phyloP scores from a whole-genome alignment of 768 basidiomycete species.

The Lanmaoa rubissima region DNA sequence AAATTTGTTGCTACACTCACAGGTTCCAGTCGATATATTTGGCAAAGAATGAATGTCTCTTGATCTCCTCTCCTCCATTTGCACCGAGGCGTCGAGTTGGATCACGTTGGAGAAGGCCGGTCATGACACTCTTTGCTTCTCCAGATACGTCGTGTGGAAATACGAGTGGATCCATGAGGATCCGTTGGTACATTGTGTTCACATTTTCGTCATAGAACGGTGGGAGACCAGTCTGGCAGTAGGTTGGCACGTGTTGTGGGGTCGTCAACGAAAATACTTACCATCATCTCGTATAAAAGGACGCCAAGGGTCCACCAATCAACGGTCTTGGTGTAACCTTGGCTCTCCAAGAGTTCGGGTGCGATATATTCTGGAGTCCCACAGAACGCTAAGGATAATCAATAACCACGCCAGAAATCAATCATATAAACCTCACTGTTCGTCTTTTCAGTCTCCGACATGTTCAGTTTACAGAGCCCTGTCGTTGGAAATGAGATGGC shows the following conservation, averaged over 20 bases:
- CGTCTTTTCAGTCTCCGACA: constrained; percentile 96
- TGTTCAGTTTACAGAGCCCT: constrained; percentile 93
- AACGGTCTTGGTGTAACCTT: constrained; percentile 97
- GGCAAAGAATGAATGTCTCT: constrained; percentile 92
- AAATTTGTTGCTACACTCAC: constrained; percentile 36
- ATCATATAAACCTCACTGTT: constrained; percentile 63
- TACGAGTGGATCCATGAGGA: constrained; percentile 87
- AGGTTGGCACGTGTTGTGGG: constrained; percentile 7
- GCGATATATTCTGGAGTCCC: constrained; percentile 99
- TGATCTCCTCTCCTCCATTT: constrained; percentile 94
- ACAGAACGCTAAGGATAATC: constrained; percentile 72
- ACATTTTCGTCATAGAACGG: constrained; percentile 99
- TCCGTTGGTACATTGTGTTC: constrained; percentile 96
- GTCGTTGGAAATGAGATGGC: not conserved
- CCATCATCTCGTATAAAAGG: constrained; percentile 96
- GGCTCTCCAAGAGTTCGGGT: constrained; percentile 92
- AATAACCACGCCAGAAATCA: not conserved
- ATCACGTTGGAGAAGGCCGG: constrained; percentile 84
- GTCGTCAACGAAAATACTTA: constrained; percentile 20
- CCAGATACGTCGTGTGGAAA: constrained; percentile 87
- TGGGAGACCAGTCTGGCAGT: constrained; percentile 80
- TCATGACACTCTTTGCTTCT: constrained; percentile 89
- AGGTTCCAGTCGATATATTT: constrained; percentile 90
- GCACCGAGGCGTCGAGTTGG: constrained; percentile 85
- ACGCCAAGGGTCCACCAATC: constrained; percentile 99